phyloP scores from a whole-genome alignment of 306 rosid genomes.

The Hippophae rhamnoides region DNA sequence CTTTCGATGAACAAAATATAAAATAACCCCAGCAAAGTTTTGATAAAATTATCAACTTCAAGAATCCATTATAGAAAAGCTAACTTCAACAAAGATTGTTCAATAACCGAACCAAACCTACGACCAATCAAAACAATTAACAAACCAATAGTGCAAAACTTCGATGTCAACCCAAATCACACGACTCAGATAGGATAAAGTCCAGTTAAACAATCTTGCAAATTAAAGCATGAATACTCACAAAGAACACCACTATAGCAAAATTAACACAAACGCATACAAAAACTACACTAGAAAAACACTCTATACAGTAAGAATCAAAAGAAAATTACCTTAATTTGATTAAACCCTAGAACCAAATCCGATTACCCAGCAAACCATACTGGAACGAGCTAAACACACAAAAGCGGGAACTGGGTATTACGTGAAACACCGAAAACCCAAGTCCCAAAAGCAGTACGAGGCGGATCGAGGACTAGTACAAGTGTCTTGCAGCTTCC shows the following conservation, averaged over 20 bases:
- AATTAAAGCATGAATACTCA: neutral
- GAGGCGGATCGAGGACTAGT: constrained; percentile 23
- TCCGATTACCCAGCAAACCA: constrained; percentile 10
- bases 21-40: no score
- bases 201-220: no score
- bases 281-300: neutral
- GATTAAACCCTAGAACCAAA: constrained; percentile 22
- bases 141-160: no score
- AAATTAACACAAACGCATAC: neutral
- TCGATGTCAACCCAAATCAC: no score
- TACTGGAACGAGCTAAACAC: neutral
- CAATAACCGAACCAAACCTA: no score
- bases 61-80: no score
- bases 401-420: constrained; percentile 16
- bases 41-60: no score
- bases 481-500: constrained; percentile 13
- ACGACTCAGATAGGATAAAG: no score
- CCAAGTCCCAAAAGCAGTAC: constrained; percentile 9
- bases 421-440: neutral
- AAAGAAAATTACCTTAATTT: constrained; percentile 8
- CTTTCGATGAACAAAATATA: no score
- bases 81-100: no score
- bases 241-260: neutral
- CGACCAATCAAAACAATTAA: no score
- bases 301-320: neutral